A percentile compares a stretch with the other conserved stretches of the same genome.
These are phyloP conservation scores for Aschersonia sp. DNA, from an alignment of 2,329 filamentous ascomycete genomes.

Conservation along the genomic window DNA sequence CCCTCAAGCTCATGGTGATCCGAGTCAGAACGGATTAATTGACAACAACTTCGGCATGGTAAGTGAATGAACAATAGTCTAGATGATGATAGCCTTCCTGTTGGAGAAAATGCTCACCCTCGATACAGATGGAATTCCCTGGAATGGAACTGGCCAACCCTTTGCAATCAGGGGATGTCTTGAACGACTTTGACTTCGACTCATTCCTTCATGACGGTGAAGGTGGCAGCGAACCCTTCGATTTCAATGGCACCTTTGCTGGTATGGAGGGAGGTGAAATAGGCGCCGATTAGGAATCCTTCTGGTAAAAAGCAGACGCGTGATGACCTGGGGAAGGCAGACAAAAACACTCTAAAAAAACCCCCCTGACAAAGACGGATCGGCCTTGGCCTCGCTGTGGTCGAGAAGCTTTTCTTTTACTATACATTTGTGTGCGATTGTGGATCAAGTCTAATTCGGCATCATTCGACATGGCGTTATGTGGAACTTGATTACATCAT, in stretches of 20 bases:
- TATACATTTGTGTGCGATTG: slow-evolving; percentile 7
- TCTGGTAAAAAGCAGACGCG: neutral
- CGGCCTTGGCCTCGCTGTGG: neutral
- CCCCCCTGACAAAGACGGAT: neutral
- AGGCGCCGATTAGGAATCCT: slow-evolving; percentile 33
- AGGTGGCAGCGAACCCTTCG: slow-evolving; percentile 32
- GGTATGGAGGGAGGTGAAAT: slow-evolving; percentile 44
- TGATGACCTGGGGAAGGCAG: neutral
- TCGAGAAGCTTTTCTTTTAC: slow-evolving; percentile 8
- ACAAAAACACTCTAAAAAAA: neutral
- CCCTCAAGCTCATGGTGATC: slow-evolving; percentile 29
- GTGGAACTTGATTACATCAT: slow-evolving; percentile 21
- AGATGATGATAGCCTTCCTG: neutral
- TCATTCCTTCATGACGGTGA: slow-evolving; percentile 46
- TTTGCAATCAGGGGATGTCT: slow-evolving; percentile 36
- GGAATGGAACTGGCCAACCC: slow-evolving; percentile 42
- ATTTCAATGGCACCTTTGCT: slow-evolving; percentile 36
- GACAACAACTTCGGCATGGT: slow-evolving; percentile 32
- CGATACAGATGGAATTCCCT: slow-evolving; percentile 27
- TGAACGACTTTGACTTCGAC: slow-evolving; percentile 55
- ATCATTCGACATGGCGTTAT: slow-evolving; percentile 25
- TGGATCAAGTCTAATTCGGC: slow-evolving; percentile 22
- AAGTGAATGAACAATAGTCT: slow-evolving; percentile 10
- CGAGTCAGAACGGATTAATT: slow-evolving; percentile 33
- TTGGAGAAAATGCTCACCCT: neutral